These are phyloP conservation scores for Rhododendron ovatum DNA, from an alignment of 148 eudicot species.

Conservation along the genomic window DNA sequence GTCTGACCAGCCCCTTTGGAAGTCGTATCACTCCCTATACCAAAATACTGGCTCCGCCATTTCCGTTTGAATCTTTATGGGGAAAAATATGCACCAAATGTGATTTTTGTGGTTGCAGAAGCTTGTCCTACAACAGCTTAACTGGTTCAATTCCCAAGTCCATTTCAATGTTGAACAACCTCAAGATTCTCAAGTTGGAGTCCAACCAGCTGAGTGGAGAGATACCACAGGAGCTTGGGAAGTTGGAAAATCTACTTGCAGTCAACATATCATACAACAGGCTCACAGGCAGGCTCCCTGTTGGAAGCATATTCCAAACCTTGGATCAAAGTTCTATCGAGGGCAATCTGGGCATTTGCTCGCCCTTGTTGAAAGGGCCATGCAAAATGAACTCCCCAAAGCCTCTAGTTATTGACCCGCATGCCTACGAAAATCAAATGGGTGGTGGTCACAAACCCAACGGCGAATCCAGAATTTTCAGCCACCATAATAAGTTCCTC, in stretches of 20 bases:
- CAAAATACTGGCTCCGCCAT: background rate
- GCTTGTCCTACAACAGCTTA: slow-evolving; percentile 73
- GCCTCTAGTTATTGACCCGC: slow-evolving; percentile 84
- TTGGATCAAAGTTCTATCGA: slow-evolving; percentile 63
- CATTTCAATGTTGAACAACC: slow-evolving; percentile 58
- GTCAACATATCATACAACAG: slow-evolving; percentile 80
- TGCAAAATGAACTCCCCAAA: slow-evolving; percentile 82
- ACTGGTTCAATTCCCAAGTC: slow-evolving; percentile 74
- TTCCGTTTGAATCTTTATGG: background rate
- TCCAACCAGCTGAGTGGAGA: slow-evolving; percentile 77
- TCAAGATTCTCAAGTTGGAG: slow-evolving; percentile 75
- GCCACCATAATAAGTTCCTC: slow-evolving; percentile 56
- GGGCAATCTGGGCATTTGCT: slow-evolving; percentile 85
- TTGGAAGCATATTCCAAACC: slow-evolving; percentile 61
- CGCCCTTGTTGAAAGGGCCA: slow-evolving; percentile 81
- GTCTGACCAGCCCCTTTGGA: background rate
- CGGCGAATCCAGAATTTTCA: background rate
- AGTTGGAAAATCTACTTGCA: slow-evolving; percentile 58
- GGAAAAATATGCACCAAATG: background rate
- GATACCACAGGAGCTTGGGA: slow-evolving; percentile 75
- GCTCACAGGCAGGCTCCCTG: slow-evolving; percentile 80
- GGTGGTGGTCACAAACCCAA: slow-evolving; percentile 29
- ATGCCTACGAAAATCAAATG: slow-evolving; percentile 42
- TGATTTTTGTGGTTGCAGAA: slow-evolving; percentile 45
- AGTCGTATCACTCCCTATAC: background rate